Evolutionary conservation across 2,329 filamentous ascomycete genomes (phyloP), one percentile per base, ranked within the genome.

Genomic region (Cytospora piceae): DNA sequence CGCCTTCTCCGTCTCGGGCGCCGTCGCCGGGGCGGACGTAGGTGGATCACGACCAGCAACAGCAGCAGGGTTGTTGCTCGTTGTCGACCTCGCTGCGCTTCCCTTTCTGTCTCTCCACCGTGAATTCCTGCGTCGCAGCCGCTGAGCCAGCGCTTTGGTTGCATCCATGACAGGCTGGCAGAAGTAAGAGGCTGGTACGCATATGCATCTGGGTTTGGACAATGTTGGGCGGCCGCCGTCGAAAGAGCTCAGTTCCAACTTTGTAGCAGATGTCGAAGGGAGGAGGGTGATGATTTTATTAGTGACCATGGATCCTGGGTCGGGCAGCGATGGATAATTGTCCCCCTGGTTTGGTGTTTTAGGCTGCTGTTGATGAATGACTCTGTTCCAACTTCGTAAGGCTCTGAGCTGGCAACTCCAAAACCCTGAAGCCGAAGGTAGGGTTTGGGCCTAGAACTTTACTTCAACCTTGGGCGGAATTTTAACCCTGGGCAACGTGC

Each of bases 91-190:
- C 39, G 60, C 22, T 37, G 31, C 22, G 31, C 60, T 57, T 32
- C 53, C 46, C 42, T 37, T 63, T 24, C 39, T 66, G 39, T 49
- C 52, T 27, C 63, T 68, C 58, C 66, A 61, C 39, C 58, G 56
- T 58, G 66, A 68, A 37, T 55, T 46, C 29, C 64, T 60, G 53
- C 60, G 66, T 54, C 64, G 63, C 61, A 65, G 56, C 49, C 64
- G 61, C 59, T 60, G 52, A 12, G 66, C 66, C 55, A 68, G 66
- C 22, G 64, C 64, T 57, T 68, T 68, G 59, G 66, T 68, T 27
- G 66, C 66, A 63, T 68, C 66, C 66, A 68, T 68, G 59, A 56
- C 58, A 46, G 66, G 66, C 57, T 27, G 57, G 59, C 63, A 67
- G 66, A 29, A n/a, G 58, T 32, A 51, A 57, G 32, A 51, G 57